Evolutionary conservation across 805 yeast genomes (phyloP).

Genomic region (Candida golubevii): DNA sequence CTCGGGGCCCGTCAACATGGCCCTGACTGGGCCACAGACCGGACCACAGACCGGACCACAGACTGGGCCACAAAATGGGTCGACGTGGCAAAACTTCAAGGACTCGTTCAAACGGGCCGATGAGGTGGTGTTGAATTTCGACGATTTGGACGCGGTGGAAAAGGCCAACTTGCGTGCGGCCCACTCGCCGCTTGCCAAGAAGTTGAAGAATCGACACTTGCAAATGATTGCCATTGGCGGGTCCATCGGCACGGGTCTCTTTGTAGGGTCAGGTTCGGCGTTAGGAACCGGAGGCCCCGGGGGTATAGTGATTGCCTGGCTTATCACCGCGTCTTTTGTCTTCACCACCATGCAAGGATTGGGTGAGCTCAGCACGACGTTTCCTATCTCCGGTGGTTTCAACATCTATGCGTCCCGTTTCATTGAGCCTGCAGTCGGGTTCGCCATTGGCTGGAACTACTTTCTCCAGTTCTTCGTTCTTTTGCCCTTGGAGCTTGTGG

Average conservation of each 20-base stretch:
- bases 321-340: constrained; percentile 33
- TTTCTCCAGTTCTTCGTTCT: constrained; percentile 51
- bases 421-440: constrained; percentile 66
- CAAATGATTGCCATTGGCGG: constrained; percentile 85
- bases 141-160: constrained; percentile 27
- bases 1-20: neutral
- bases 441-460: constrained; percentile 71
- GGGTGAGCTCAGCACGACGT: constrained; percentile 49
- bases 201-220: constrained; percentile 55
- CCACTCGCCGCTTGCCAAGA: constrained; percentile 17
- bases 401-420: constrained; percentile 60
- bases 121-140: constrained; percentile 14
- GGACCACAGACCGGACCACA: too few species aligned
- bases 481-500: constrained; percentile 62
- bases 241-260: constrained; percentile 78
- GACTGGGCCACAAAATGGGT: neutral
- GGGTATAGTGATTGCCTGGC: constrained; percentile 37
- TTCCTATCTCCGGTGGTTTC: constrained; percentile 45
- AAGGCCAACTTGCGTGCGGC: constrained; percentile 26
- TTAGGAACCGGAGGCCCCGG: constrained; percentile 72
- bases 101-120: constrained; percentile 36
- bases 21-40: too few species aligned
- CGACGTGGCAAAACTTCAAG: constrained; percentile 20
- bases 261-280: constrained; percentile 68
- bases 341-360: constrained; percentile 38